Evolutionary conservation across 768 basidiomycete species (phyloP), one percentile per base, ranked within the genome.

Genomic region (Tricholoma matsutake): DNA sequence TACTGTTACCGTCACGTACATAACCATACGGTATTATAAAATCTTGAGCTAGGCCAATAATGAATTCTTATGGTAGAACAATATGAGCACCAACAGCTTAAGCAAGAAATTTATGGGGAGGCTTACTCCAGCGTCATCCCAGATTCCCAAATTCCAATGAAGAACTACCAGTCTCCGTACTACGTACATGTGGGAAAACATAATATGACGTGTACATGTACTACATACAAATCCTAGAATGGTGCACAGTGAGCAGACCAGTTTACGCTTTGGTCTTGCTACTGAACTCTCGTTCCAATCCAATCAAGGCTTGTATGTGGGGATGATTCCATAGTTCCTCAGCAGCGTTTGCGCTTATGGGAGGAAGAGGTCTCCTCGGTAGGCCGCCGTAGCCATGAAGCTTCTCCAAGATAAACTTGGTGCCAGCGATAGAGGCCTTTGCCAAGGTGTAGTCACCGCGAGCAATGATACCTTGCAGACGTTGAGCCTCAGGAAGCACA

Each of bases 391-490:
- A 95, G 8, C 92, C 93, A 64, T 88, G 81, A 18, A 90, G 70
- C 69, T 82, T 88, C 71, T 92, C 78, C 13, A 94, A 73, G 43
- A 91, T 79, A 69, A 78, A 87, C 73, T 96, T 96, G n/a, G 89
- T 94, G 5, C 94, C 94, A 6, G 88, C 75, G 62, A 96, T 87
- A 2, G 86, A 87, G 2, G 85, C 75, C 68, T 89, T 88, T 25
- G 89, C 83, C 65, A 94, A 88, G 6, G 91, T 89, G 64, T 79
- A 87, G 71, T 97, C 95, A 5, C 86, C 92, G 52, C 83, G 85
- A 8, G 91, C 91, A 57, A 92, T 81, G 63, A 94, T 85, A 9
- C 86, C 90, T 69, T 98, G 95, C 28, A 96, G 70, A 13, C 78
- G 81, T 66, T 87, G 86, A 6, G 91, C 89, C 67, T 90, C 86